Evolutionary conservation across 768 basidiomycete species (phyloP), one percentile per base, ranked within the genome.

Genomic region (Boletus sp.): DNA sequence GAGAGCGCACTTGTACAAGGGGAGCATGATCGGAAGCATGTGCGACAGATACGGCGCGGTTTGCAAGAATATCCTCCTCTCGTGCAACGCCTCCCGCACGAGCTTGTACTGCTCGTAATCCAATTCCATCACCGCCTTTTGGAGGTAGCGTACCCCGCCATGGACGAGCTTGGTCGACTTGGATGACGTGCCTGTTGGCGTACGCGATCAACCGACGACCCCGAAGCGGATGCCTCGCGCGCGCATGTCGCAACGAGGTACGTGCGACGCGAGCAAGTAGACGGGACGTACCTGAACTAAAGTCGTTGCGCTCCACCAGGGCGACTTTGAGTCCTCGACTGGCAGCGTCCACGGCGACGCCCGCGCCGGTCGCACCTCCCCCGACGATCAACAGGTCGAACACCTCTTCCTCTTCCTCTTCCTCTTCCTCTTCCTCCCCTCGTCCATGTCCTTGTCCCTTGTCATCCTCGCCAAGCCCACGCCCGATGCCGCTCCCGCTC

Each of bases 141-240:
- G 96, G 11, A 99, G 83, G 73, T 99, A 99, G 1, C 96, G 85
- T 3, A 98, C 96, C 39, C 96, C 96, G 15, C 96, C 96, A 74
- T 99, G 97, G 1, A 99, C 96, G 51, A 99, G 87, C 71, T 99
- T 98, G 1, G 97, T 98, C 8, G 93, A 94, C 69, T 98, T 98
- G 7, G 93, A 96, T 0, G 93, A 96, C 0, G 96, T 97, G 17
- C 95, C 93, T 92, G 35, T 24, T 15, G n/a, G 12, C 8, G 30
- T 36, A 29, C 4, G 35, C 10, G 35, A 49, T 49, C 33, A 49
- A 18, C 7, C 1, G 33, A 3, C n/a, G 18, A 35, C 7, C 15
- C 4, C 18, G 40, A 18, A 41, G 7, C 40, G 6, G 18, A 4
- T n/a, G 17, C 15, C n/a, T n/a, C n/a, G n/a, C 15, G 17, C 4